Conservation (phyloP, 371 early-diverging fungal species). For the Circinella umbellata region DNA sequence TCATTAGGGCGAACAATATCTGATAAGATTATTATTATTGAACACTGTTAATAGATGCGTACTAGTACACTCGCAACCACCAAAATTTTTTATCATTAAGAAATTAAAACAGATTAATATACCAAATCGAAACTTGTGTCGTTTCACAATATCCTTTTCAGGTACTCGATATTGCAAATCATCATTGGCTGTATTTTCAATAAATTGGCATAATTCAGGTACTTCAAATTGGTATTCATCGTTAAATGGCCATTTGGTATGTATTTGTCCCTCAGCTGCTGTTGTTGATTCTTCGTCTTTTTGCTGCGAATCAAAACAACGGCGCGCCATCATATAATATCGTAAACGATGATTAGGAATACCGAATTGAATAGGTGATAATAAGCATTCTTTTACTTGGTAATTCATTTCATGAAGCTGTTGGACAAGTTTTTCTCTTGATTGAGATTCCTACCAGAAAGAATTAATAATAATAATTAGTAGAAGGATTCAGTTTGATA, state of each 20-base stretch:
- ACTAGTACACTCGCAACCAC: too few species aligned
- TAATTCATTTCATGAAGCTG: constrained; percentile 67
- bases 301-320: constrained; percentile 16
- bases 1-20: constrained; percentile 63
- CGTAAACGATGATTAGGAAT: constrained; percentile 74
- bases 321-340: constrained; percentile 70
- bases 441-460: constrained; percentile 53
- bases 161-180: constrained; percentile 59
- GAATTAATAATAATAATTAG: too few species aligned
- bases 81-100: too few species aligned
- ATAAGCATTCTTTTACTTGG: constrained; percentile 63
- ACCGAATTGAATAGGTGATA: constrained; percentile 71
- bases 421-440: constrained; percentile 60
- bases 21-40: constrained; percentile 7
- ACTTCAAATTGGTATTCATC: constrained; percentile 23
- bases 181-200: constrained; percentile 48
- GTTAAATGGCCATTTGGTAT: constrained; percentile 62
- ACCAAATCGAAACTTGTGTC: constrained; percentile 75
- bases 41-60: background rate
- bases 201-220: constrained; percentile 36
- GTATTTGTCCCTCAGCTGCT: background rate
- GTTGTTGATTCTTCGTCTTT: constrained; percentile 15
- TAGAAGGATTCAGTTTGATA: too few species aligned
- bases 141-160: constrained; percentile 63
- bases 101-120: background rate